phyloP scores from a whole-genome alignment of 2,329 filamentous ascomycete genomes.

The Penicillium hesseltinei region DNA sequence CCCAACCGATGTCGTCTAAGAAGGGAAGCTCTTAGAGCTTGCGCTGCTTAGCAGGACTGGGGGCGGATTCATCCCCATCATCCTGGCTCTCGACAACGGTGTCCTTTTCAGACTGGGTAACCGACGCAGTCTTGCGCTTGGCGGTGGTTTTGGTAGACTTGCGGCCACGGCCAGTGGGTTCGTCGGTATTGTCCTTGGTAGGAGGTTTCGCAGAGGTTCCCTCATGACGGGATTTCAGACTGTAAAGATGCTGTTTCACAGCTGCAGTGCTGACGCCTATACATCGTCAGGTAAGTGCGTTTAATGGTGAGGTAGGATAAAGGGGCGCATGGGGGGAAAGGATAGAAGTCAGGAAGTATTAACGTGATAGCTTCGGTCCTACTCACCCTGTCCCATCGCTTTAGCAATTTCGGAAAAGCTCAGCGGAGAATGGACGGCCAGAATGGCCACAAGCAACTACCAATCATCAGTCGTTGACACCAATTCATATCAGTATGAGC shows the following conservation, averaged over 20 bases:
- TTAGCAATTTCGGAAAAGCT: neutral
- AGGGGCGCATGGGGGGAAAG: no score
- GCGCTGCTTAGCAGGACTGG: neutral
- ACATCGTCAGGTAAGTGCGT: neutral
- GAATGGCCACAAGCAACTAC: neutral
- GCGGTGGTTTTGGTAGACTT: neutral
- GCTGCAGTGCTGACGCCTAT: neutral
- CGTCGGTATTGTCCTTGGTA: neutral
- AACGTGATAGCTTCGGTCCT: neutral
- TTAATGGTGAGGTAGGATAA: neutral
- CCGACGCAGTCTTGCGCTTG: neutral
- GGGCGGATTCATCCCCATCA: neutral
- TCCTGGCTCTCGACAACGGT: neutral
- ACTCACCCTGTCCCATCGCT: neutral
- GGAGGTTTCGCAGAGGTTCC: neutral
- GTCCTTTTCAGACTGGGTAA: no score
- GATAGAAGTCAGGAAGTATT: neutral
- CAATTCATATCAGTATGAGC: neutral
- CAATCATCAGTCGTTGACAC: neutral
- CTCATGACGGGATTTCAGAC: neutral
- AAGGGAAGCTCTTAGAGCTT: neutral
- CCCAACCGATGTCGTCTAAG: neutral
- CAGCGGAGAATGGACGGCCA: neutral
- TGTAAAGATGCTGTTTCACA: neutral
- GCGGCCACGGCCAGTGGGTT: neutral